A percentile compares a stretch with the other conserved stretches of the same genome.
Conservation (phyloP, 768 basidiomycete species). For the Kwoniella heveanensis region DNA sequence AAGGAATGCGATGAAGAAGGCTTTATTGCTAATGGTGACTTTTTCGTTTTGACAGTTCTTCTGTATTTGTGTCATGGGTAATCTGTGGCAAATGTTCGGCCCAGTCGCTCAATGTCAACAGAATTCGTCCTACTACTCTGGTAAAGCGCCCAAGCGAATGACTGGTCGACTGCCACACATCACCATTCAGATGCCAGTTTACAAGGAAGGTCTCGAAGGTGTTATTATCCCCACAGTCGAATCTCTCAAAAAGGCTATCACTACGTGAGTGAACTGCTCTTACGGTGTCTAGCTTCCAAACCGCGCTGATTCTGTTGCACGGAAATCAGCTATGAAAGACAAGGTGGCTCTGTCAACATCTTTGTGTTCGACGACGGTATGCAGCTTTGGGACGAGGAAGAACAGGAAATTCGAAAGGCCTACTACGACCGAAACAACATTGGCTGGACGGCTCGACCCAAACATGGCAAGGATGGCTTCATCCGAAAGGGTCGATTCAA, state of each 20-base stretch:
- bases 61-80: slow-evolving; percentile 46
- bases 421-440: slow-evolving; percentile 75
- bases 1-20: no score
- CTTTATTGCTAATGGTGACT: no score
- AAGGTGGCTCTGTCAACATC: slow-evolving; percentile 79
- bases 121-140: slow-evolving; percentile 54
- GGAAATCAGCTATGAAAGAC: slow-evolving; percentile 66
- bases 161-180: slow-evolving; percentile 45
- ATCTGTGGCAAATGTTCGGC: slow-evolving; percentile 57
- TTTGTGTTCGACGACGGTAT: slow-evolving; percentile 72
- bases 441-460: slow-evolving; percentile 79
- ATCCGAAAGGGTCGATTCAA: slow-evolving; percentile 87
- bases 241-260: slow-evolving; percentile 81
- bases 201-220: slow-evolving; percentile 64
- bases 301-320: background rate
- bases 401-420: slow-evolving; percentile 67
- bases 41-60: no score
- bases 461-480: slow-evolving; percentile 71
- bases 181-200: slow-evolving; percentile 77
- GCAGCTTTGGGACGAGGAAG: slow-evolving; percentile 67
- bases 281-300: background rate
- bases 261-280: slow-evolving; percentile 60
- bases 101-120: slow-evolving; percentile 54
- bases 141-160: slow-evolving; percentile 44
- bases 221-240: slow-evolving; percentile 64